Evolutionary conservation across 805 yeast species (phyloP).

Genomic region (Zygosaccharomyces gambellarensis): DNA sequence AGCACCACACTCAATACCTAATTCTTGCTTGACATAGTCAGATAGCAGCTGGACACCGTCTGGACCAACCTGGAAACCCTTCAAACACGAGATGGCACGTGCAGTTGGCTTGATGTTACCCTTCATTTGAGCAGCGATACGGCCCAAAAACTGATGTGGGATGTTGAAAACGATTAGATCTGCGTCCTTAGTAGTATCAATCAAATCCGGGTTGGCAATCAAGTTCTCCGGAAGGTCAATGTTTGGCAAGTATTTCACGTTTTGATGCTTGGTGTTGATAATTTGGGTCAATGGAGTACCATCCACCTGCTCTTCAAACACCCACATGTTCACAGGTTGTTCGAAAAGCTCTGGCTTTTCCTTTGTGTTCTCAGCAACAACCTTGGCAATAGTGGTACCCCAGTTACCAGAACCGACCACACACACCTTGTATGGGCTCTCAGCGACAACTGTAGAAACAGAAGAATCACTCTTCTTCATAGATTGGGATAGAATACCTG

Average conservation of each 20-base stretch:
- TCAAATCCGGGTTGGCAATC: conserved; percentile 79
- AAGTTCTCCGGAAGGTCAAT: conserved; percentile 82
- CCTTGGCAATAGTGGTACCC: conserved; percentile 97
- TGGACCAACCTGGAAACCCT: conserved; percentile 86
- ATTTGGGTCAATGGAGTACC: conserved; percentile 84
- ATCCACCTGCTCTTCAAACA: conserved; percentile 74
- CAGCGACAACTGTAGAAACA: conserved; percentile 16
- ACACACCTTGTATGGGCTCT: conserved; percentile 50
- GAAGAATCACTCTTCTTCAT: conserved; percentile 19
- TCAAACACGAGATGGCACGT: conserved; percentile 91
- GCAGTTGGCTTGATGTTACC: conserved; percentile 67
- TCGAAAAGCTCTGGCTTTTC: conserved; percentile 70
- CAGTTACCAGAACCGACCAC: conserved; percentile 97
- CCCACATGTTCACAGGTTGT: conserved; percentile 90
- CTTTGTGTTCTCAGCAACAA: conserved; percentile 81
- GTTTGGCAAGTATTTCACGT: conserved; percentile 90
- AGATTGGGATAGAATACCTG: conserved; percentile 26
- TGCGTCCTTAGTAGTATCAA: conserved; percentile 70
- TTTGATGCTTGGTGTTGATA: conserved; percentile 86
- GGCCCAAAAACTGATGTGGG: conserved; percentile 91
- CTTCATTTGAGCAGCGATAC: conserved; percentile 67
- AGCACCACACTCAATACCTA: conserved; percentile 92
- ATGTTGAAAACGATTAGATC: conserved; percentile 89
- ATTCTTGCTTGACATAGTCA: conserved; percentile 67
- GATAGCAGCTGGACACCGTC: conserved; percentile 82